Conservation (phyloP, 192 early-diverging fungal species). For the Umbelopsis vinacea region DNA sequence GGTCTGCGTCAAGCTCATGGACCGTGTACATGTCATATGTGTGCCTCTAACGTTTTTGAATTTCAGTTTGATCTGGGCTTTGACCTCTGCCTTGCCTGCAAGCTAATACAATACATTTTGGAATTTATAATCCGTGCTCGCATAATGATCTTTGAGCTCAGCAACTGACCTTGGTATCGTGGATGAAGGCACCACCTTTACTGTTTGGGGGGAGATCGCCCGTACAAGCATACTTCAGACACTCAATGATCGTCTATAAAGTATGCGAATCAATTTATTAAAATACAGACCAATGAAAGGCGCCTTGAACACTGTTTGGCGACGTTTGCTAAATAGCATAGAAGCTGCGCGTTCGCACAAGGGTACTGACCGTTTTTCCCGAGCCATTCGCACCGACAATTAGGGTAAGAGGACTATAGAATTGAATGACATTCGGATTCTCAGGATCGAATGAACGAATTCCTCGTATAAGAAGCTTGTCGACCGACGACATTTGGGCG, state of each 20-base stretch:
- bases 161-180: conserved; percentile 83
- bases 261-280: background rate
- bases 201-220: conserved; percentile 89
- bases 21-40: conserved; percentile 77
- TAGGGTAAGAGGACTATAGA: conserved; percentile 90
- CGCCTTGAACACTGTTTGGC: background rate
- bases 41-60: conserved; percentile 81
- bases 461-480: conserved; percentile 80
- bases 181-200: conserved; percentile 88
- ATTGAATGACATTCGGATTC: conserved; percentile 72
- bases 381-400: conserved; percentile 96
- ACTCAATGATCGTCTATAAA: conserved; percentile 89
- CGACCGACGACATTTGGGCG: conserved; percentile 60
- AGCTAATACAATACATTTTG: conserved; percentile 45
- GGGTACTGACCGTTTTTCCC: conserved; percentile 83
- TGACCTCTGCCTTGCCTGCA: conserved; percentile 76
- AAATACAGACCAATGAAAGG: background rate
- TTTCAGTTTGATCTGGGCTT: conserved; percentile 88
- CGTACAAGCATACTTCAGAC: conserved; percentile 93
- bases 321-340: background rate
- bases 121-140: too few relatives aligned
- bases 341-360: background rate
- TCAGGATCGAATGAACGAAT: conserved; percentile 92
- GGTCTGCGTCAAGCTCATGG: conserved; percentile 75
- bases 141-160: too few relatives aligned